Conservation (phyloP, 768 basidiomycete genomes). For the Boletus barrowsii region DNA sequence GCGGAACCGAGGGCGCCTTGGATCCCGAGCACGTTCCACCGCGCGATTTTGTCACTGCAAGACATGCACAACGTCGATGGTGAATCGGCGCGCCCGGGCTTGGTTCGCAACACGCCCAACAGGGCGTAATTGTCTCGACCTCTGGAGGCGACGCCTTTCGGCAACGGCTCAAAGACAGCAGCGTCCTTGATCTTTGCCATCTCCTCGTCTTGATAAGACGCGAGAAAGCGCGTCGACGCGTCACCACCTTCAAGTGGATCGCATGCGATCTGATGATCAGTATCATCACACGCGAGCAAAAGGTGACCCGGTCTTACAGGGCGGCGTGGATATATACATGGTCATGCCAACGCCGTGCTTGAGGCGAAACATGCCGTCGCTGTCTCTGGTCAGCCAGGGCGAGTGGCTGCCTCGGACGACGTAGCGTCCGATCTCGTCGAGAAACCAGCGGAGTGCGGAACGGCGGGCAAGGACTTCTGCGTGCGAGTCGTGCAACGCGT, state of each 20-base stretch:
- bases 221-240: constrained; percentile 78
- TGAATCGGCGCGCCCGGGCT: constrained; percentile 90
- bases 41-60: constrained; percentile 92
- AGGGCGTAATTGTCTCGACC: constrained; percentile 80
- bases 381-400: constrained; percentile 43
- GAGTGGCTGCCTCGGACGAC: constrained; percentile 35
- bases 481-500: constrained; percentile 84
- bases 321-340: constrained; percentile 77
- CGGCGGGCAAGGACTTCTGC: constrained; percentile 90
- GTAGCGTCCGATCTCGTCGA: constrained; percentile 56
- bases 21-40: constrained; percentile 80
- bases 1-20: constrained; percentile 75
- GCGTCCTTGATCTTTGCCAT: constrained; percentile 71
- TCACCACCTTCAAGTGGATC: constrained; percentile 67
- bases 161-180: constrained; percentile 31
- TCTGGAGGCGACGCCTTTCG: constrained; percentile 47
- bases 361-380: constrained; percentile 44
- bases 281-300: constrained; percentile 40
- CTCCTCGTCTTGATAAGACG: constrained; percentile 65
- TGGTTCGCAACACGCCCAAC: constrained; percentile 81
- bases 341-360: constrained; percentile 46
- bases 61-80: constrained; percentile 83
- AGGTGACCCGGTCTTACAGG: constrained; percentile 38
- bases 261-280: constrained; percentile 1
- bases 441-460: constrained; percentile 72